Evolutionary conservation across 257 asterid genomes (phyloP).

Genomic region (Mitragyna speciosa): DNA sequence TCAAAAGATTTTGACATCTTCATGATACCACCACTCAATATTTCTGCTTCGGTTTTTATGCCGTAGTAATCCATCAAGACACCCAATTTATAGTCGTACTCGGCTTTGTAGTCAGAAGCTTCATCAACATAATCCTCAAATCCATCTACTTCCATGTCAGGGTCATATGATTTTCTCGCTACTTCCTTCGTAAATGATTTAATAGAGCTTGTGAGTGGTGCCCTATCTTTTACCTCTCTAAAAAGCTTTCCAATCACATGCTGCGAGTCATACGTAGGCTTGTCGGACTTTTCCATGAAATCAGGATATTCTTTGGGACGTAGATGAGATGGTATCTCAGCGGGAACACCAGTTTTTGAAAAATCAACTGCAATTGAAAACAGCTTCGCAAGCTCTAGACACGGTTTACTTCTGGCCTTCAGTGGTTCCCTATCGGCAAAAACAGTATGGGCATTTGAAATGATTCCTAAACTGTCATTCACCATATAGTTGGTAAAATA

Average conservation of each 20-base stretch:
- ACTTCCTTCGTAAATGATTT: conserved; percentile 49
- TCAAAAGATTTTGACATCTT: conserved; percentile 58
- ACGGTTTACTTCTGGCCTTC: conserved; percentile 49
- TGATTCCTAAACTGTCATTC: conserved; percentile 65
- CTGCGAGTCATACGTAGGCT: conserved; percentile 39
- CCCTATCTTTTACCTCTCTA: conserved; percentile 47
- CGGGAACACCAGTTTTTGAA: conserved; percentile 73
- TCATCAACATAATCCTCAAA: conserved; percentile 24
- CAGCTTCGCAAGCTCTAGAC: conserved; percentile 55
- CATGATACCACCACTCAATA: conserved; percentile 31
- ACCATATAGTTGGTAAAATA: conserved; percentile 75
- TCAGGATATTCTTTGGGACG: conserved; percentile 72
- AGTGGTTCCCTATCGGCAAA: conserved; percentile 56
- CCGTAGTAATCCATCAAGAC: conserved; percentile 73
- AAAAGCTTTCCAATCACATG: conserved; percentile 68
- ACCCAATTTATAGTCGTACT: conserved; percentile 68
- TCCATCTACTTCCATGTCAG: conserved; percentile 57
- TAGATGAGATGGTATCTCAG: conserved; percentile 54
- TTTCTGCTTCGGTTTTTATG: too few species aligned
- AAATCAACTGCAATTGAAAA: conserved; percentile 75
- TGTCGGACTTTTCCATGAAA: conserved; percentile 77
- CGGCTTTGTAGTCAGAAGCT: conserved; percentile 50
- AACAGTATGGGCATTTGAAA: conserved; percentile 63
- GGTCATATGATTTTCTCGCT: conserved; percentile 49
- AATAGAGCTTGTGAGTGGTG: conserved; percentile 24